Conservation (phyloP, 768 basidiomycete genomes). For the Mrakia gelida region DNA sequence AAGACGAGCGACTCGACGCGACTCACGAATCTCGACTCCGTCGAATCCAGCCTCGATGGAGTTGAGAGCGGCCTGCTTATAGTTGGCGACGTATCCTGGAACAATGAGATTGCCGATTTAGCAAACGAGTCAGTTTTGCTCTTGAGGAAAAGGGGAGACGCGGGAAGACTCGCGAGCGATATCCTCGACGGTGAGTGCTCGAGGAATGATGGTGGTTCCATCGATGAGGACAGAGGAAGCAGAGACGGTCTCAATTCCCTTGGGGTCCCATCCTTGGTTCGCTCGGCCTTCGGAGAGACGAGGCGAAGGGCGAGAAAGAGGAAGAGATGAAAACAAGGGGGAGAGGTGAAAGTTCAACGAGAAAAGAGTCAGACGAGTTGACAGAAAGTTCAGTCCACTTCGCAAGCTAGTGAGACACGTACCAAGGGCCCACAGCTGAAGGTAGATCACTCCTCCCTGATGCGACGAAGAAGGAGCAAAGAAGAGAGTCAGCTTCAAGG, state of each 20-base stretch:
- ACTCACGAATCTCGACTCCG: constrained; percentile 48
- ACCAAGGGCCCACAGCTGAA: constrained; percentile 25
- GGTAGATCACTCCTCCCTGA: constrained; percentile 11
- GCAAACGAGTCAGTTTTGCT: too few species aligned
- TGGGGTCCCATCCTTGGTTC: not conserved
- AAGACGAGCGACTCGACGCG: not conserved
- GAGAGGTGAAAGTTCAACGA: too few species aligned
- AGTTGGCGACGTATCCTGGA: constrained; percentile 34
- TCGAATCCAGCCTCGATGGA: constrained; percentile 58
- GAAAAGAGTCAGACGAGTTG: too few species aligned
- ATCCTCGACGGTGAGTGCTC: constrained; percentile 21
- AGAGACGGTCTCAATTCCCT: constrained; percentile 21
- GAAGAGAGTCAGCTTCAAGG: not conserved
- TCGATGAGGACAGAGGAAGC: not conserved
- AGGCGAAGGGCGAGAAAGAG: too few species aligned
- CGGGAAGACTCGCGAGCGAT: not conserved
- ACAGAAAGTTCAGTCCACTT: too few species aligned
- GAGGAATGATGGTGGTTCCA: constrained; percentile 7
- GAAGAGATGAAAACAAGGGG: too few species aligned
- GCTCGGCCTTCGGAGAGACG: not conserved
- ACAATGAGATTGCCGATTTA: too few species aligned
- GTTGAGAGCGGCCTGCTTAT: constrained; percentile 50
- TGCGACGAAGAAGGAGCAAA: too few species aligned
- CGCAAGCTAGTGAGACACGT: too few species aligned
- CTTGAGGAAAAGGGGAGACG: too few species aligned